Percentiles rank a stretch among this genome's conserved stretches.
phyloP scores from a whole-genome alignment of 306 rosid genomes.

The Vigna hirtella region DNA sequence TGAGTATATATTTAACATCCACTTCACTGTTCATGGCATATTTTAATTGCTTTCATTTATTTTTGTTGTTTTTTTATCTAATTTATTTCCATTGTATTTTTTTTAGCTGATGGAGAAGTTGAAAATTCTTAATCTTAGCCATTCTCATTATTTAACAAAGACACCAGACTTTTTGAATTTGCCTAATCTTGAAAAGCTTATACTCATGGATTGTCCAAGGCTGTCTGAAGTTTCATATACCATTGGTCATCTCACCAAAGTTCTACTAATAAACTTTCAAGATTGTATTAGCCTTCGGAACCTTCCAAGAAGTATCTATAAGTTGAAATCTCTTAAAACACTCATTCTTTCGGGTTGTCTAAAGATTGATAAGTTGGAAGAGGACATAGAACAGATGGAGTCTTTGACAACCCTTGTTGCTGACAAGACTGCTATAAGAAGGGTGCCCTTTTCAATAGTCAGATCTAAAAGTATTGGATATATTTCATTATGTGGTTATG shows the following conservation, averaged over 20 bases:
- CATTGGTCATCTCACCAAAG: conserved; percentile 25
- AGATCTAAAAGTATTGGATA: conserved; percentile 25
- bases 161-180: conserved; percentile 48
- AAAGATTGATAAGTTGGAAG: conserved; percentile 40
- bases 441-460: conserved; percentile 29
- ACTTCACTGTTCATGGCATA: not conserved
- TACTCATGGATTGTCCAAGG: conserved; percentile 40
- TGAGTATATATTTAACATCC: too few relatives aligned
- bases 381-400: conserved; percentile 38
- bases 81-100: not conserved
- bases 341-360: conserved; percentile 45
- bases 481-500: conserved; percentile 34
- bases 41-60: not conserved
- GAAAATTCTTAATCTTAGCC: conserved; percentile 50
- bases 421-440: conserved; percentile 45
- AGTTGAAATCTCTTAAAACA: conserved; percentile 24
- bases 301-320: conserved; percentile 48
- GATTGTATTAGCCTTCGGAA: conserved; percentile 27
- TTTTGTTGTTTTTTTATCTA: not conserved
- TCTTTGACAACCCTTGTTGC: conserved; percentile 36
- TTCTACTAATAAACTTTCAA: conserved; percentile 41
- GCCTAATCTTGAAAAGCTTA: conserved; percentile 47
- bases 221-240: conserved; percentile 29
- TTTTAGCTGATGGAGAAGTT: conserved; percentile 37
- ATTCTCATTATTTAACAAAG: conserved; percentile 29